Evolutionary conservation across 352 stramenopile species (phyloP), one percentile per base, ranked within the genome.

Genomic region (Phytopythium aichiense): DNA sequence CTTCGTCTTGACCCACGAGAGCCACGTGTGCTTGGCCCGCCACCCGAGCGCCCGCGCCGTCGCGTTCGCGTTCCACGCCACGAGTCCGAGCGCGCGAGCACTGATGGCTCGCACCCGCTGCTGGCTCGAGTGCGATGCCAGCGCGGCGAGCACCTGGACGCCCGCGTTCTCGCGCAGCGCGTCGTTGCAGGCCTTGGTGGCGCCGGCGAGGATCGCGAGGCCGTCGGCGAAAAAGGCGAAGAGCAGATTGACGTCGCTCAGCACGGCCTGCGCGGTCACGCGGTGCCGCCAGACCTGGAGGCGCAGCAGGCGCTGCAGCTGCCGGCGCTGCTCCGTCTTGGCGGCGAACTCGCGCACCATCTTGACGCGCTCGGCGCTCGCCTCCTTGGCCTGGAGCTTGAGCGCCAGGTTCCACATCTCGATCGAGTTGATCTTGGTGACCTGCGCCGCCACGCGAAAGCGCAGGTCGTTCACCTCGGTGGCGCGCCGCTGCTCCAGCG

Each of bases 331-430:
- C 20, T 63, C 53, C 3, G 83, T 64, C 23, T 84, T 76, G 22
- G 46, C 54, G 6, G 68, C 60, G 13, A 88, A 72, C n/a, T 77
- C 64, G 7, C 66, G 63, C 52, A 82, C 78, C 71, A 79, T 76
- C 20, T 72, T 62, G 9, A 89, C 57, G 12, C 81, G 77, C 55
- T 89, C 80, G 18, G 50, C 68, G 31, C 82, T 71, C 7, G 74
- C 73, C 48, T 87, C 79, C n/a, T 85, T 87, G 2, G 79, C 71
- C 43, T 89, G 76, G 15, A 88, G 71, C 67, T 89, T 89, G 46
- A 93, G 71, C 60, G 80, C 81, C 25, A 90, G 57, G 51, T 89
- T 92, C 84, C 84, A 93, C 80, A 93, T 91, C 54, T 91, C 79
- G 22, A 92, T 73, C 60, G 78, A 79, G 60, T 84, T 88, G 60